Percentiles rank a stretch among this genome's conserved stretches.
phyloP scores from a whole-genome alignment of 176 grass and related monocot species.

The Neostapfia colusana region DNA sequence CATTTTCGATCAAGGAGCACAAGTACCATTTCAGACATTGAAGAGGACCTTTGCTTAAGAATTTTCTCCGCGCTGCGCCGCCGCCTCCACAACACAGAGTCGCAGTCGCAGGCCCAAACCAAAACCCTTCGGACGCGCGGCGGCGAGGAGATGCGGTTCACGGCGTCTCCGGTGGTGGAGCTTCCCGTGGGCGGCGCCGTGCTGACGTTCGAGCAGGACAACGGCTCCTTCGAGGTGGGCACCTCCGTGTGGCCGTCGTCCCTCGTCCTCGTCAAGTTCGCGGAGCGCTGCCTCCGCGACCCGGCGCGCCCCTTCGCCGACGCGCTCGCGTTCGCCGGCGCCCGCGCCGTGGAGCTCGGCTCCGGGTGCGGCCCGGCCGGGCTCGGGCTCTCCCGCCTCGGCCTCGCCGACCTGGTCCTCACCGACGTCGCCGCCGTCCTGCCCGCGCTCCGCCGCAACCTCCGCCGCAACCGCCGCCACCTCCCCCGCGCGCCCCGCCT shows the following conservation, averaged over 20 bases:
- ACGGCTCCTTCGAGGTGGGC: constrained; percentile 91
- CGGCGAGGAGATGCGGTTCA: constrained; percentile 65
- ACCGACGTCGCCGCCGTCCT: constrained; percentile 88
- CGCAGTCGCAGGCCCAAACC: too few relatives aligned
- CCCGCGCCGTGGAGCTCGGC: constrained; percentile 77
- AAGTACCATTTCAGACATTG: too few relatives aligned
- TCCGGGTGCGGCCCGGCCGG: constrained; percentile 82
- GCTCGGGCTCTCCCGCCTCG: constrained; percentile 71
- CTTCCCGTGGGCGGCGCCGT: constrained; percentile 60
- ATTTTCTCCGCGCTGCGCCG: background rate
- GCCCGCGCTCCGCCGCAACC: constrained; percentile 81
- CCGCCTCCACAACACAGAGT: background rate
- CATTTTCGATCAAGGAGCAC: too few relatives aligned
- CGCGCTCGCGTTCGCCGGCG: constrained; percentile 64
- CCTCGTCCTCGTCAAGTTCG: constrained; percentile 93
- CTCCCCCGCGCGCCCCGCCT: constrained; percentile 61
- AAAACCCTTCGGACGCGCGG: too few relatives aligned
- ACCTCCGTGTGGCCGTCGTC: constrained; percentile 95
- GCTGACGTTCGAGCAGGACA: constrained; percentile 91
- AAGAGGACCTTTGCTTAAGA: background rate
- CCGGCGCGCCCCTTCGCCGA: constrained; percentile 65
- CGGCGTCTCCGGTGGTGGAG: constrained; percentile 81
- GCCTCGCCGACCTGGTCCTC: constrained; percentile 69
- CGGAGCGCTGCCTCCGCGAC: constrained; percentile 66
- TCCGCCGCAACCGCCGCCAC: constrained; percentile 68